A percentile compares a stretch with the other conserved stretches of the same genome.
Evolutionary conservation across 2,329 filamentous ascomycete species (phyloP).

Genomic region (Simplicillium sp.): DNA sequence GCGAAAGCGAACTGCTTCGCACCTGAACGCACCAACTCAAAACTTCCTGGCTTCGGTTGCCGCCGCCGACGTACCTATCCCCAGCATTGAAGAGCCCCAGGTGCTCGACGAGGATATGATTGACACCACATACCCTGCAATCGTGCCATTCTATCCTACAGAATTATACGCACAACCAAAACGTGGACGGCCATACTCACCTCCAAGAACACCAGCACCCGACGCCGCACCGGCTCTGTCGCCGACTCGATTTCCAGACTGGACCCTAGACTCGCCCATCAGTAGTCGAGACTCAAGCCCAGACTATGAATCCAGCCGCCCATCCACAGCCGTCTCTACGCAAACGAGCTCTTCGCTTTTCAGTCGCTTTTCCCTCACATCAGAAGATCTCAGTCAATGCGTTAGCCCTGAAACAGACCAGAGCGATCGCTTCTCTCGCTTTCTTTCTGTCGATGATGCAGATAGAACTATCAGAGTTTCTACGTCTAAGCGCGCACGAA

Average conservation of each 20-base stretch:
- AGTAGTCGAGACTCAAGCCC: slow-evolving; percentile 50
- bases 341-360: slow-evolving; percentile 48
- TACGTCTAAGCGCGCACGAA: slow-evolving; percentile 26
- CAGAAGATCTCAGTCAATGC: slow-evolving; percentile 44
- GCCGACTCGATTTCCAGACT: slow-evolving; percentile 43
- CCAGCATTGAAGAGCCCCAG: slow-evolving; percentile 52
- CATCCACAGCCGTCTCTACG: slow-evolving; percentile 50
- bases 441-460: slow-evolving; percentile 18
- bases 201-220: slow-evolving; percentile 51
- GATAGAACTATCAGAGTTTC: slow-evolving; percentile 19
- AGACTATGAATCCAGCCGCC: slow-evolving; percentile 49
- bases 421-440: slow-evolving; percentile 12
- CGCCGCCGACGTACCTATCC: slow-evolving; percentile 54
- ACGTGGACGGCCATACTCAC: slow-evolving; percentile 35
- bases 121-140: slow-evolving; percentile 20
- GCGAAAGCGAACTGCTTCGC: slow-evolving; percentile 44
- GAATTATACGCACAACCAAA: slow-evolving; percentile 19
- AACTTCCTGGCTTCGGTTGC: slow-evolving; percentile 60
- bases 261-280: slow-evolving; percentile 47
- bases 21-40: slow-evolving; percentile 48
- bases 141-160: slow-evolving; percentile 22
- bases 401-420: slow-evolving; percentile 36
- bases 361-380: slow-evolving; percentile 45
- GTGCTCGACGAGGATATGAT: slow-evolving; percentile 34
- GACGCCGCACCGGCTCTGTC: slow-evolving; percentile 32